phyloP scores from a whole-genome alignment of 2,329 filamentous ascomycete species.

The Beauveria australis region DNA sequence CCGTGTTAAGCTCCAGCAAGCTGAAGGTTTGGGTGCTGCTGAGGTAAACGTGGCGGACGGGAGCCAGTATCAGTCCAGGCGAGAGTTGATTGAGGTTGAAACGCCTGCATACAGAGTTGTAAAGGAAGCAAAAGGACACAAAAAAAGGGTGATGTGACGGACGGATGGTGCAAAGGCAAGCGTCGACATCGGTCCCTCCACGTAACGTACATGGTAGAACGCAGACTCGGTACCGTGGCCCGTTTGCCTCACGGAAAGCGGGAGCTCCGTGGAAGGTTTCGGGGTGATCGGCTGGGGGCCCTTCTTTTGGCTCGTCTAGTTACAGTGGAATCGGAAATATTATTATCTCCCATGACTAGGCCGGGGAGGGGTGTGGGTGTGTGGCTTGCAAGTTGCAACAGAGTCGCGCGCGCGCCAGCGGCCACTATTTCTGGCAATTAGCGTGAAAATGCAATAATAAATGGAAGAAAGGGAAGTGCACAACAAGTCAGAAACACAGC shows the following conservation, averaged over 20 bases:
- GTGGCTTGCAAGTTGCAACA: neutral
- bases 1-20: neutral
- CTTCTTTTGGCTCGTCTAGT: constrained; percentile 9
- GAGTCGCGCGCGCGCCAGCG: neutral
- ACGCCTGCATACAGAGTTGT: neutral
- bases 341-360: constrained; percentile 3
- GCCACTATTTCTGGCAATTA: neutral
- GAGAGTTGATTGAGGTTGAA: neutral
- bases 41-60: neutral
- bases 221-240: constrained; percentile 10
- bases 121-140: neutral
- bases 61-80: neutral
- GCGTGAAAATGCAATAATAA: neutral
- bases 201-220: constrained; percentile 3
- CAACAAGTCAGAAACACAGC: neutral
- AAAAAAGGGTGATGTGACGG: neutral
- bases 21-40: neutral
- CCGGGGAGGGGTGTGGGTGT: constrained; percentile 5
- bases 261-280: constrained; percentile 11
- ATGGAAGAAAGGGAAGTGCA: neutral
- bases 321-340: constrained; percentile 10
- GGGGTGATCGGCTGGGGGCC: constrained; percentile 12
- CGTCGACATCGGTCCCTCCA: constrained; percentile 8
- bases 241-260: constrained; percentile 10
- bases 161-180: constrained; percentile 6